A percentile compares a stretch with the other conserved stretches of the same genome.
These are phyloP conservation scores for Talaromyces sp. DNA, from an alignment of 2,329 filamentous ascomycete species.

Conservation along the genomic window DNA sequence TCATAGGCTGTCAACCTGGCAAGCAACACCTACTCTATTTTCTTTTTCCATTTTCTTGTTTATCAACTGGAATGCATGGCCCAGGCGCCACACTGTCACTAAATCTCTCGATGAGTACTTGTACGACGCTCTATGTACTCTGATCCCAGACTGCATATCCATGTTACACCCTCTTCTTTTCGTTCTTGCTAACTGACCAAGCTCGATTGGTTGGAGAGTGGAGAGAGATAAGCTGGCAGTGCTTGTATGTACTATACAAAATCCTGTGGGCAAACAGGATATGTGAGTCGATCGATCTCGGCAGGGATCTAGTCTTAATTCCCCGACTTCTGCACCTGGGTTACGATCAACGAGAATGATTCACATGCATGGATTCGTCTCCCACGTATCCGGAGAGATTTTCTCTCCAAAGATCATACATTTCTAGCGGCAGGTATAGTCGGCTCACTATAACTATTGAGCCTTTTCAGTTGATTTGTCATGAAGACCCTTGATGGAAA, in stretches of 20 bases:
- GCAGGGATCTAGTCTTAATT: not conserved
- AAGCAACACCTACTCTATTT: not conserved
- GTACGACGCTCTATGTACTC: not conserved
- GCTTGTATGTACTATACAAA: too few relatives aligned
- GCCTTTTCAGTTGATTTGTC: not conserved
- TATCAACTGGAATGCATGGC: not conserved
- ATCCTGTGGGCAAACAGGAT: not conserved
- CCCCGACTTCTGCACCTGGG: not conserved
- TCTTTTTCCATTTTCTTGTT: not conserved
- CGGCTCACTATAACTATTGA: not conserved
- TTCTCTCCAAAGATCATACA: not conserved
- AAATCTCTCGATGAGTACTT: not conserved
- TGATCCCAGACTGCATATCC: conserved; percentile 1
- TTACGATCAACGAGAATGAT: not conserved
- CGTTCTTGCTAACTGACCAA: not conserved
- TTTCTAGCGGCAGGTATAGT: not conserved
- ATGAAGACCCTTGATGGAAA: not conserved
- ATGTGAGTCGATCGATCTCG: not conserved
- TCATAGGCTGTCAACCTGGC: not conserved
- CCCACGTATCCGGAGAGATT: not conserved
- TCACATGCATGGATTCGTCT: not conserved
- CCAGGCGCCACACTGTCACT: not conserved
- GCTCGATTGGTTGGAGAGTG: not conserved
- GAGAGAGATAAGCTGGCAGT: not conserved
- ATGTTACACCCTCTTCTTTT: not conserved